Conservation (phyloP, 495 filamentous ascomycete species). For the Xylaria castorea region DNA sequence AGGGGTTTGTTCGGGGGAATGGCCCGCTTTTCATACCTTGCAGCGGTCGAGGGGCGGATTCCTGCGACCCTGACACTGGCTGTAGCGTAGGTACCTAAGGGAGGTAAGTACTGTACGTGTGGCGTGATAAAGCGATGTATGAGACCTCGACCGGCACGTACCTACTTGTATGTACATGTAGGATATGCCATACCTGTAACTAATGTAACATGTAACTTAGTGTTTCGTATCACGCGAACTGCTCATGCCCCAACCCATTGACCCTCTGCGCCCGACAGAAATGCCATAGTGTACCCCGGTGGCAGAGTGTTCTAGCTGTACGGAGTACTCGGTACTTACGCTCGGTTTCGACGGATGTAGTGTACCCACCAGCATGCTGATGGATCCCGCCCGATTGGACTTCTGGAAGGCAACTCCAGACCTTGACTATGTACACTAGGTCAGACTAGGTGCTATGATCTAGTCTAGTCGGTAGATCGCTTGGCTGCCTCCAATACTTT, state of each 20-base stretch:
- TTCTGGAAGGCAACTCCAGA: not conserved
- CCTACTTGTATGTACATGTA: not conserved
- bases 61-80: not conserved
- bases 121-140: no score
- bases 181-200: no score
- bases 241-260: not conserved
- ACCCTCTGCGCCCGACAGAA: no score
- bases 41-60: not conserved
- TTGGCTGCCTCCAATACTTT: conserved; percentile 8
- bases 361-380: not conserved
- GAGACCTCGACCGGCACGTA: no score
- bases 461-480: conserved; percentile 5
- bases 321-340: no score
- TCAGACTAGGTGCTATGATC: not conserved
- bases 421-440: no score
- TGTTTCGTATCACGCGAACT: not conserved
- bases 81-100: not conserved
- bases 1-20: not conserved
- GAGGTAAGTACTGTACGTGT: not conserved
- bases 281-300: not conserved
- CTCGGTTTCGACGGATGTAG: conserved; percentile 6
- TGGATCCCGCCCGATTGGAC: conserved; percentile 4
- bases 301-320: not conserved
- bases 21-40: conserved; percentile 4
- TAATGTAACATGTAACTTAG: not conserved